Percentiles rank a stretch among this genome's conserved stretches.
These are phyloP conservation scores for Elongisporangium prolatum DNA, from an alignment of 352 stramenopile species.

Conservation along the genomic window DNA sequence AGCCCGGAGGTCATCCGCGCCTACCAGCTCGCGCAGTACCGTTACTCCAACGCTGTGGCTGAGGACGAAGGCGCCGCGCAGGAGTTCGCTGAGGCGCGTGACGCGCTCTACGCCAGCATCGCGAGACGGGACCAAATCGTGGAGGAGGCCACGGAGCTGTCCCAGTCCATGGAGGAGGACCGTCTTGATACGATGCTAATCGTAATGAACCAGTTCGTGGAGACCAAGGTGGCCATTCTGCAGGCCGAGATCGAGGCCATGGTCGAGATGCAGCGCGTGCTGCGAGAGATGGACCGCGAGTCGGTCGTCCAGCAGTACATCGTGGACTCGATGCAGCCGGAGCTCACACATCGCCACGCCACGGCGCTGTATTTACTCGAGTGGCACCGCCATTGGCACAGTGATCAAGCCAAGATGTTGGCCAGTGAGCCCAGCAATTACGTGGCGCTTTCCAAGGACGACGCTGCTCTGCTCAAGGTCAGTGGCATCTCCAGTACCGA, in stretches of 20 bases:
- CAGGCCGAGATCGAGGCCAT: slow-evolving; percentile 80
- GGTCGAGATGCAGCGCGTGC: slow-evolving; percentile 51
- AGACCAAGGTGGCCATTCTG: slow-evolving; percentile 79
- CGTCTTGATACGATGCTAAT: slow-evolving; percentile 80
- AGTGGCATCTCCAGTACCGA: slow-evolving; percentile 60
- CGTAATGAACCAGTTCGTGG: slow-evolving; percentile 82
- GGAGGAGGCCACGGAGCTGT: slow-evolving; percentile 70
- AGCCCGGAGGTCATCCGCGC: slow-evolving; percentile 69
- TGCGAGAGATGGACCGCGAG: slow-evolving; percentile 75
- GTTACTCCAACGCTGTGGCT: slow-evolving; percentile 55
- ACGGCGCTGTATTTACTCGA: slow-evolving; percentile 77
- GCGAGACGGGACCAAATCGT: slow-evolving; percentile 76
- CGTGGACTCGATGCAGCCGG: slow-evolving; percentile 73
- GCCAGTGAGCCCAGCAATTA: slow-evolving; percentile 44
- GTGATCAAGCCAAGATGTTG: slow-evolving; percentile 35
- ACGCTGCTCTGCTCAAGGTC: slow-evolving; percentile 50
- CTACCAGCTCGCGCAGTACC: slow-evolving; percentile 55
- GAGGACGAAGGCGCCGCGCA: slow-evolving; percentile 53
- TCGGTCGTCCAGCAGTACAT: slow-evolving; percentile 86
- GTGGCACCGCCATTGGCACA: slow-evolving; percentile 72
- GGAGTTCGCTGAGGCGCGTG: slow-evolving; percentile 61
- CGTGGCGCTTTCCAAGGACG: slow-evolving; percentile 35
- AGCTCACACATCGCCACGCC: slow-evolving; percentile 73
- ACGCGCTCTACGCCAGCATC: slow-evolving; percentile 53
- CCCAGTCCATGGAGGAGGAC: slow-evolving; percentile 80